These are phyloP conservation scores for Trichomonas gallinae DNA, from an alignment of 208 protist genomes.

Conservation along the genomic window DNA sequence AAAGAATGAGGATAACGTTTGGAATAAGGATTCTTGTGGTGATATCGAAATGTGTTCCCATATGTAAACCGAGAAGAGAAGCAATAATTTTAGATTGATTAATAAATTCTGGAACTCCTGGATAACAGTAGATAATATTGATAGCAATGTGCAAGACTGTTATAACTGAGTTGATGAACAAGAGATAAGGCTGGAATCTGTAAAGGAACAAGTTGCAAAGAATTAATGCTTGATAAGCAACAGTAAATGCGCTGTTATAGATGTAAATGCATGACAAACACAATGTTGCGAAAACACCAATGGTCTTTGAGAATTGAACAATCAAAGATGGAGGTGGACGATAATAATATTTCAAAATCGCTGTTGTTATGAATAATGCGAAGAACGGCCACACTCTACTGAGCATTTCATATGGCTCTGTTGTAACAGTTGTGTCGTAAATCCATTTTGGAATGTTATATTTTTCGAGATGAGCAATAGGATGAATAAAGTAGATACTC, in stretches of 20 bases:
- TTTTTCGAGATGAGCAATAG: not conserved
- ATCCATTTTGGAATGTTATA: not conserved
- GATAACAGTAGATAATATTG: not conserved
- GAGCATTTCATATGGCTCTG: not conserved
- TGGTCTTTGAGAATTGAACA: not conserved
- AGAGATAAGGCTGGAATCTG: not conserved
- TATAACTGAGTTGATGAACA: not conserved
- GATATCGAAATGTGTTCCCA: not conserved
- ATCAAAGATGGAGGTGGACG: not conserved
- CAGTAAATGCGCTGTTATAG: not conserved
- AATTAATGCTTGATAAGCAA: not conserved
- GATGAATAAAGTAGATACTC: not conserved
- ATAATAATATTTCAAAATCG: not conserved
- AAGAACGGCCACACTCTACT: not conserved
- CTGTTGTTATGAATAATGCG: not conserved
- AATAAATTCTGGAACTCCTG: not conserved
- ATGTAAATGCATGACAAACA: not conserved
- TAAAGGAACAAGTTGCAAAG: not conserved
- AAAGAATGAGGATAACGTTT: not conserved
- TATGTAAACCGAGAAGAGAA: not conserved
- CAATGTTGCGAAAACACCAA: not conserved
- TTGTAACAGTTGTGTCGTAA: not conserved
- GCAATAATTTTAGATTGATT: not conserved
- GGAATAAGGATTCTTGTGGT: not conserved
- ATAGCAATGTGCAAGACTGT: not conserved